Conservation (phyloP, 352 stramenopile genomes). For the Elongisporangium anandrum region DNA sequence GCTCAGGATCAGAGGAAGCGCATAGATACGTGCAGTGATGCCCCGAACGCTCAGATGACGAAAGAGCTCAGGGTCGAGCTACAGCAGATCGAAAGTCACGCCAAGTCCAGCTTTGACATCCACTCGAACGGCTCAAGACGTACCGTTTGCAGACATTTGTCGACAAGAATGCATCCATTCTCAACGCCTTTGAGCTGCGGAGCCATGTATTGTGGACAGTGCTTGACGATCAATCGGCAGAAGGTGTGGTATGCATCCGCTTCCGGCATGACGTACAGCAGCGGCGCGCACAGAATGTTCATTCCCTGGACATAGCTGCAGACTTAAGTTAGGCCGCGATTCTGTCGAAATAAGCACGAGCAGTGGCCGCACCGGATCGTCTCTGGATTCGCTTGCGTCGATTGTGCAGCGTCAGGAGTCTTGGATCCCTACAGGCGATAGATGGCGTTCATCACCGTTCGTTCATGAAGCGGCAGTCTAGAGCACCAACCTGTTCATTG, state of each 20-base stretch:
- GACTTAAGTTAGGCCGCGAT: not conserved
- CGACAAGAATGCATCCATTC: conserved; percentile 73
- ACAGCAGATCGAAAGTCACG: not conserved
- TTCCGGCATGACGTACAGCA: conserved; percentile 92
- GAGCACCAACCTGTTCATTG: conserved; percentile 52
- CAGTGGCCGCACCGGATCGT: conserved; percentile 29
- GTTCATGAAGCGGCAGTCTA: not conserved
- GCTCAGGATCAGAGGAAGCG: conserved; percentile 84
- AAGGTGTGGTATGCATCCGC: conserved; percentile 90
- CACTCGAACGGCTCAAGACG: not conserved
- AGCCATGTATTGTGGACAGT: conserved; percentile 90
- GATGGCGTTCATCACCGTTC: not conserved
- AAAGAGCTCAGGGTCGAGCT: conserved; percentile 82
- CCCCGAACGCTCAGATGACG: conserved; percentile 64
- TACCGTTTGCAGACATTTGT: conserved; percentile 77
- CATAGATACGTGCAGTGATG: conserved; percentile 86
- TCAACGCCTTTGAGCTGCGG: conserved; percentile 82
- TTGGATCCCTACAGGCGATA: conserved; percentile 14
- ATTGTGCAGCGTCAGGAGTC: not conserved
- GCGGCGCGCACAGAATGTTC: conserved; percentile 87
- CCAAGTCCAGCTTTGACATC: not conserved
- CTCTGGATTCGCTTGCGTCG: conserved; percentile 17
- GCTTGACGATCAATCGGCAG: conserved; percentile 76
- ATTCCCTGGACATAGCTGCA: conserved; percentile 90
- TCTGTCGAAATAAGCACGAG: not conserved